Evolutionary conservation across 495 filamentous ascomycete species (phyloP), one percentile per base, ranked within the genome.

Genomic region (Amniculicola lignicola): DNA sequence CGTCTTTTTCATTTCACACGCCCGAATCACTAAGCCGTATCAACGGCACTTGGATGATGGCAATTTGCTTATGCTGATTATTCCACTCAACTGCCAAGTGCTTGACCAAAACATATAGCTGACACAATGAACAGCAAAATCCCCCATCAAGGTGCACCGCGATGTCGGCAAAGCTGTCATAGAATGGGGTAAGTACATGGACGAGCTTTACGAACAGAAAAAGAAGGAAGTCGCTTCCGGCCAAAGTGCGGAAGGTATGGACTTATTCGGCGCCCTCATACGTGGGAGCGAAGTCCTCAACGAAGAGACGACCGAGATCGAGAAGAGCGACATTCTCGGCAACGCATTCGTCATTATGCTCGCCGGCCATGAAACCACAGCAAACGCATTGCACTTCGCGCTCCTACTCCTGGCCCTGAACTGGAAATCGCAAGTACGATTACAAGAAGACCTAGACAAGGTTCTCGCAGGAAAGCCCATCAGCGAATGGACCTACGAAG

Each of bases 341-440:
- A 86, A 89, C 62, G 79, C 83, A 10, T 89, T 87, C 67, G 78
- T 88, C 61, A 82, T 86, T 66, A 78, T 82, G 35, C 71, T 88
- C 12, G 85, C 86, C 0, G 86, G 86, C 18, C 86, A 89, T 66
- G 86, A 88, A 64, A 86, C 86, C 0, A 81, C 83, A 3, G 84
- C 85, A 40, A 86, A 86, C 67, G 75, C 75, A 1, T 68, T 86
- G 9, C 82, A 87, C 63, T 86, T 82, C 62, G 69, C 77, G 12
- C 67, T 88, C 1, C 40, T 84, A 39, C 72, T 77, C 49, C 77
- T 89, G 1, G 86, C 86, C 21, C 74, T 77, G 53, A 75, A 84
- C 67, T 76, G 77, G 14, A 44, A 67, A 1, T 71, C 72, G 14
- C 86, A 89, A 55, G 72, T 75, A 21, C 73, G 63, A 15, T 71